These are phyloP conservation scores for Pichia gijzeniarum DNA, from an alignment of 805 yeast species.

Conservation along the genomic window DNA sequence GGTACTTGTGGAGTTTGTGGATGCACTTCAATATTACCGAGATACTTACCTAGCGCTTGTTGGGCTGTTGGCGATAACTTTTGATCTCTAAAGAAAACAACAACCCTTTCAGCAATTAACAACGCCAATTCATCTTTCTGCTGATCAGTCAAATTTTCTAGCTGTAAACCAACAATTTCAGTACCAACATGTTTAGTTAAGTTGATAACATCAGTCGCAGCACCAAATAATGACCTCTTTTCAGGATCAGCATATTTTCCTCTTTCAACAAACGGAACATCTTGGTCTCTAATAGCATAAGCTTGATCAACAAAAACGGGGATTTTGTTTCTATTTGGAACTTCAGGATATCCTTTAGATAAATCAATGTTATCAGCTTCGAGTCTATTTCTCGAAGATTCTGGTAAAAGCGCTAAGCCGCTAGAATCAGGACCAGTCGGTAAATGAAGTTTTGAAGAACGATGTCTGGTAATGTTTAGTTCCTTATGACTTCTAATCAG, in stretches of 20 bases:
- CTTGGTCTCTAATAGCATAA: conserved; percentile 29
- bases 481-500: conserved; percentile 12
- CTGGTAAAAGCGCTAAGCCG: conserved; percentile 25
- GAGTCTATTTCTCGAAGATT: conserved; percentile 25
- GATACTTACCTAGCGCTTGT: conserved; percentile 39
- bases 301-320: conserved; percentile 40
- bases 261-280: conserved; percentile 29
- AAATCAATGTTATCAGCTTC: conserved; percentile 33
- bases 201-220: conserved; percentile 35
- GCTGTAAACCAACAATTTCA: conserved; percentile 42
- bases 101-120: conserved; percentile 41
- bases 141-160: conserved; percentile 35
- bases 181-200: conserved; percentile 44
- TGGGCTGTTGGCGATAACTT: conserved; percentile 39
- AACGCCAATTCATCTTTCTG: conserved; percentile 44
- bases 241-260: conserved; percentile 35
- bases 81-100: conserved; percentile 46
- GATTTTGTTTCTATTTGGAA: conserved; percentile 28
- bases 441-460: not conserved
- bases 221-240: conserved; percentile 35
- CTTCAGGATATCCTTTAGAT: conserved; percentile 34
- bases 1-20: conserved; percentile 32
- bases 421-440: conserved; percentile 14
- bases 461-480: conserved; percentile 10
- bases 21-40: conserved; percentile 39